Base-by-base conservation (phyloP, 2,329 filamentous ascomycete species). In the Cryphonectria carpinicola region DNA sequence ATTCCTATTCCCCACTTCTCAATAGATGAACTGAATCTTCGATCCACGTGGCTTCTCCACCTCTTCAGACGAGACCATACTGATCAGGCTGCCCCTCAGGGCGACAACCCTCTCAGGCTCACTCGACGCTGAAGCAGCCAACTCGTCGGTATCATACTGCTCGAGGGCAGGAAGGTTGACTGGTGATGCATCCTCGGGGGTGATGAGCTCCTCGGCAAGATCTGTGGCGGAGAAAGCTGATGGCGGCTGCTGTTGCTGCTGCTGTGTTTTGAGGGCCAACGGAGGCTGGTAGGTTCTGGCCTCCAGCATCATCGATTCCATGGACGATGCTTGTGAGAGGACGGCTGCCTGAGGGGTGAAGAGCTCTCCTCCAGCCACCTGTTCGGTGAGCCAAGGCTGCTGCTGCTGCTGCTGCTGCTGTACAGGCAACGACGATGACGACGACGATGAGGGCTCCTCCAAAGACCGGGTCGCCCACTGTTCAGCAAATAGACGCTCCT, bases 401-500 rank as follows among this genome's bases (percentile, higher is more conserved):
- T 46, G 43, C 19, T n/a, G 46, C 22, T 49, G 41, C 22, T 46
- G 43, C 19, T n/a, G 46, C 22, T 49, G 41, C 49, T 41, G 35
- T 5, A 19, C 8, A 37, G 68, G n/a, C 32, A 25, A 10, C 4
- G 39, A 28, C 35, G 37, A 39, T 3, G 37, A 39, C 37, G 37
- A 8, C 7, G 39, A 25, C 19, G 49, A 2, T 17, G 35, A 4
- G 54, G 64, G 14, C 61, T 60, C n/a, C 1, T 62, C 64, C 66
- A 65, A 67, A 35, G 67, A 56, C 11, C 54, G 62, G 63, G 49
- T 67, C 10, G 74, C 76, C 32, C 72, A 72, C 46, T 74, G 73
- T 70, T 77, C 74, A 6, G 74, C 77, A 58, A 76, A 78, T 22
- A 74, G 54, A 28, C 76, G 74, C 73, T 80, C 78, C 66, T 78